phyloP scores from a whole-genome alignment of 495 filamentous ascomycete genomes.

The Hyaloscypha hepaticicola region DNA sequence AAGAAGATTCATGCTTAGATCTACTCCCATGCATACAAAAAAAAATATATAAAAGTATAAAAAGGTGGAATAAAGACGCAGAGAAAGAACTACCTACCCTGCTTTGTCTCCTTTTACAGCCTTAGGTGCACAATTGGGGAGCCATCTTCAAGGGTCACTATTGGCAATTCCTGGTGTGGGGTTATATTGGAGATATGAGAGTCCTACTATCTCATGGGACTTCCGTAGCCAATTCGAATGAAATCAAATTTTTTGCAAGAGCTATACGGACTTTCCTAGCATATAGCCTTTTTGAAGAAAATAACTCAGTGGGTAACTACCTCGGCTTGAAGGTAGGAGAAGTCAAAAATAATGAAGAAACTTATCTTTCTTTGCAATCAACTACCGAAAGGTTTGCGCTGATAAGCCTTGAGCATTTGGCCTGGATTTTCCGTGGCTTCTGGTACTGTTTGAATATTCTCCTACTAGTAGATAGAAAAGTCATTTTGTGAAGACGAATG shows the following conservation, averaged over 20 bases:
- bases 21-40: too few relatives aligned
- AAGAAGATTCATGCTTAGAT: too few relatives aligned
- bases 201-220: constrained; percentile 17
- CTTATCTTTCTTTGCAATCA: neutral
- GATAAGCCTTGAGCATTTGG: constrained; percentile 16
- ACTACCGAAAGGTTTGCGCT: constrained; percentile 5
- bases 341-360: too few relatives aligned
- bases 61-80: too few relatives aligned
- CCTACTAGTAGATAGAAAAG: neutral
- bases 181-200: neutral
- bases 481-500: neutral
- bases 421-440: neutral
- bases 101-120: too few relatives aligned
- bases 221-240: constrained; percentile 5
- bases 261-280: constrained; percentile 17
- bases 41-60: too few relatives aligned
- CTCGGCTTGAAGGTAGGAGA: neutral
- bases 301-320: neutral
- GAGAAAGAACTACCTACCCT: too few relatives aligned
- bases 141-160: constrained; percentile 16
- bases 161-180: constrained; percentile 12
- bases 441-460: neutral
- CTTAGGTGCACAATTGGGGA: too few relatives aligned
- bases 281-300: neutral
- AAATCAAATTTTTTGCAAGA: constrained; percentile 8